Evolutionary conservation across 345 rosid genomes (phyloP).

Genomic region (Gossypium rotundifolium): DNA sequence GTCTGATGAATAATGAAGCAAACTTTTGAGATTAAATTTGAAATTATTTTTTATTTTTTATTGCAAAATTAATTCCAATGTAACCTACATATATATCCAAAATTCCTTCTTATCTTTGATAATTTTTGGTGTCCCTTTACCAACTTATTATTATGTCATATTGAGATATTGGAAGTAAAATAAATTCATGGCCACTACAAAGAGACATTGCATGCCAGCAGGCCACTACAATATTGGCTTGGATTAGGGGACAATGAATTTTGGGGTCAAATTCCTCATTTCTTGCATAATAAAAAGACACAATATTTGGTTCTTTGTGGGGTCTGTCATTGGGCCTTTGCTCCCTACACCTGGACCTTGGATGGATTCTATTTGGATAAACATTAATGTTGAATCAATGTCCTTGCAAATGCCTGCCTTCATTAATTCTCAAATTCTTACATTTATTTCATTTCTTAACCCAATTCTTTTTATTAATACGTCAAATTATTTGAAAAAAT

Average conservation of each 20-base stretch:
- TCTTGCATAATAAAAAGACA: background rate
- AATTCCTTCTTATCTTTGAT: background rate
- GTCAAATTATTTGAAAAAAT: no score
- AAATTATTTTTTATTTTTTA: background rate
- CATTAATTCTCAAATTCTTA: background rate
- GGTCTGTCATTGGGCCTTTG: background rate
- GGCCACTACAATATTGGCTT: background rate
- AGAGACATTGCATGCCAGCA: slow-evolving; percentile 2
- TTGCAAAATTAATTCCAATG: background rate
- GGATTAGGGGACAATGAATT: slow-evolving; percentile 7
- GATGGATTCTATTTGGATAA: background rate
- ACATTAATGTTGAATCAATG: background rate
- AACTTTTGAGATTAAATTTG: background rate
- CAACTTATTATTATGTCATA: background rate
- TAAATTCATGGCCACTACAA: background rate
- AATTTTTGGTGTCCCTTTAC: background rate
- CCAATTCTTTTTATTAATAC: no score
- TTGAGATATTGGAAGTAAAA: background rate
- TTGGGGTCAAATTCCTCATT: background rate
- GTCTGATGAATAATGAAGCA: background rate
- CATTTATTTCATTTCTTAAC: no score
- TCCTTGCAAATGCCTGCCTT: background rate
- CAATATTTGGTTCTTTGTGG: background rate
- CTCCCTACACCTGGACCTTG: background rate
- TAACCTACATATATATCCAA: background rate